These are phyloP conservation scores for Gamsiella multidivaricata DNA, from an alignment of 192 early-diverging fungal species.

Conservation along the genomic window DNA sequence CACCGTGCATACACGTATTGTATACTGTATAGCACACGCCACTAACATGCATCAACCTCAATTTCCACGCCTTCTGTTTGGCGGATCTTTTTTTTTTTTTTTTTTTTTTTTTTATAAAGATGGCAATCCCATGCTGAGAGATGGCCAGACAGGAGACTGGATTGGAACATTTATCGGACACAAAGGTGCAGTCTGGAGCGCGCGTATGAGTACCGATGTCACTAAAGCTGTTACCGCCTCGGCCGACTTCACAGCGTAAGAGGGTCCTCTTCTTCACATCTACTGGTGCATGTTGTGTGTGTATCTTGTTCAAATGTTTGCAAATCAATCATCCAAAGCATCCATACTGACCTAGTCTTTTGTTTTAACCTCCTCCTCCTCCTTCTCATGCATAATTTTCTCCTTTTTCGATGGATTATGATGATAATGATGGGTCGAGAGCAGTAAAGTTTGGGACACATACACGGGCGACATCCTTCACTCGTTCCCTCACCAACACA, in stretches of 20 bases:
- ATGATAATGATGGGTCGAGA: neutral
- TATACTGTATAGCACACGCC: no score
- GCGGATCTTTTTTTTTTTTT: neutral
- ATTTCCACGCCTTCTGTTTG: no score
- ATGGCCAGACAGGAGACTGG: constrained; percentile 93
- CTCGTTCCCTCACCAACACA: constrained; percentile 81
- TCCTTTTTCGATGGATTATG: neutral
- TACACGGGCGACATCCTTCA: constrained; percentile 75
- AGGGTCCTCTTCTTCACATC: neutral
- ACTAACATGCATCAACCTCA: no score
- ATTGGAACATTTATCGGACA: constrained; percentile 92
- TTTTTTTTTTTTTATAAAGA: constrained; percentile 56
- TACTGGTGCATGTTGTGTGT: neutral
- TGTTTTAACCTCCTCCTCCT: constrained; percentile 11
- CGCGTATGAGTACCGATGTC: constrained; percentile 80
- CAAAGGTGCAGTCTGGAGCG: constrained; percentile 93
- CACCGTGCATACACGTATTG: no score
- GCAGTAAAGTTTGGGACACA: constrained; percentile 88
- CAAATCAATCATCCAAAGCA: constrained; percentile 2
- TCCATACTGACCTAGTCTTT: constrained; percentile 3
- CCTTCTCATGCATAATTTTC: neutral
- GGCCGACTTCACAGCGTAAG: constrained; percentile 89
- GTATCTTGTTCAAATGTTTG: neutral
- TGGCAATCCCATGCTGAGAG: constrained; percentile 86
- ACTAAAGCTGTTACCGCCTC: constrained; percentile 90